Base-by-base conservation (phyloP, 1,139 yeast genomes). In the Suhomyces taliae region DNA sequence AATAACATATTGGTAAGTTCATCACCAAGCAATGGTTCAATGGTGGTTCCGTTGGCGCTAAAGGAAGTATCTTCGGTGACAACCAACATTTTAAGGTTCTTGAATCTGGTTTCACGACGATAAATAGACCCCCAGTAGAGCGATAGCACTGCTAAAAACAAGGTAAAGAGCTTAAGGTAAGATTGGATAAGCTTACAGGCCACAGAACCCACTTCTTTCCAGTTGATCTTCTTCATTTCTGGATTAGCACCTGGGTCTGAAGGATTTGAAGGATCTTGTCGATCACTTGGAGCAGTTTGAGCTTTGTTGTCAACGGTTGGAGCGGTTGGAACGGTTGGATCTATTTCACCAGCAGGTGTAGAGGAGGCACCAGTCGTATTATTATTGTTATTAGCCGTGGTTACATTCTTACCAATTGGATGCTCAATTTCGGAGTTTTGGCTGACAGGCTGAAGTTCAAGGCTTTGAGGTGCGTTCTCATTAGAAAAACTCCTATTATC, bases 121-220 rank as follows among this genome's bases (percentile, higher is more conserved):
- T 70, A 82, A 57, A 76, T 65, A 1, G 85, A 67, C 1, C 86
- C 89, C 87, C 88, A 83, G 57, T 79, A 83, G 14, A 83, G 63
- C 3, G 84, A 73, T 49, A 82, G 69, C 8, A 77, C 54, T 7
- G 61, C 69, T 33, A 67, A 44, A 44, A 57, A 60, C 29, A 51
- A 38, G 12, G 46, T 44, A 35, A 63, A 65, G 40, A 66, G 54
- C 44, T 55, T 49, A 40, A 56, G 37, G 41, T 52, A 56, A 5
- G 52, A 48, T 39, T 49, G 49, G 37, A 29, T 27, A 32, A 51
- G 51, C 36, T 47, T 40, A 24, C 33, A 26, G 8, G 31, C 15
- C 24, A 47, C 36, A 7, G 41, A 36, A 6, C n/a, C 12, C 7
- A 26, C 32, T 34, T 37, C 43, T 11, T 37, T 36, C 29, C 31